Evolutionary conservation across 805 yeast genomes (phyloP).

Genomic region (Cyberlindnera xishuangbannaensis): DNA sequence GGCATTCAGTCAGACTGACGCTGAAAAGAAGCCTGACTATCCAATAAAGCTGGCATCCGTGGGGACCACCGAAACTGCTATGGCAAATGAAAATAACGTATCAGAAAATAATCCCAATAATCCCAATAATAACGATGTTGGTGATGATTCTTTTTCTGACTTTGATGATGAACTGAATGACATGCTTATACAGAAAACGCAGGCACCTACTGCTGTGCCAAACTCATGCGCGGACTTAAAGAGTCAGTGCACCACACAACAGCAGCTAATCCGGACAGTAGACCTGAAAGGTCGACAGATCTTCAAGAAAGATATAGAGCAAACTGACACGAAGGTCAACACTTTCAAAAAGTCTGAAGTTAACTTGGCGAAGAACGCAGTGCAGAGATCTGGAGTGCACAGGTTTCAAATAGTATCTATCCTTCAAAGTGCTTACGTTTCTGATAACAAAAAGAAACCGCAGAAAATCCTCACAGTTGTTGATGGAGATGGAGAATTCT

Average conservation of each 20-base stretch:
- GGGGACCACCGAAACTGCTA: no score
- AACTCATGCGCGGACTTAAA: constrained; percentile 4
- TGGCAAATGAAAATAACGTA: no score
- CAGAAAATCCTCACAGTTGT: constrained; percentile 54
- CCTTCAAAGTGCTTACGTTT: constrained; percentile 27
- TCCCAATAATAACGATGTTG: no score
- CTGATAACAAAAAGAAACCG: constrained; percentile 26
- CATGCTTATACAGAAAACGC: constrained; percentile 12
- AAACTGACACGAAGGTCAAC: constrained; percentile 13
- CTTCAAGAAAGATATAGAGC: constrained; percentile 23
- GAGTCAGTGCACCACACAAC: constrained; percentile 18
- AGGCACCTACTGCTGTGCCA: no score
- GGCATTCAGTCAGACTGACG: background rate
- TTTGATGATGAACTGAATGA: constrained; percentile 17
- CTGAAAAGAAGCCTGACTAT: background rate
- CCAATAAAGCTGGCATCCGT: no score
- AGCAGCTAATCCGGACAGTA: constrained; percentile 14
- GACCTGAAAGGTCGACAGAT: constrained; percentile 19
- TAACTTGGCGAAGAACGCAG: constrained; percentile 37
- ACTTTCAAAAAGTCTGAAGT: constrained; percentile 8
- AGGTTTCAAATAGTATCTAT: constrained; percentile 41
- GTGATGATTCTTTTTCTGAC: no score
- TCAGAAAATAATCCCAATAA: no score
- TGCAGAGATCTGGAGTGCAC: constrained; percentile 39
- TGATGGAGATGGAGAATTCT: constrained; percentile 28